A percentile compares a stretch with the other conserved stretches of the same genome.
phyloP scores from a whole-genome alignment of 169 alveolate genomes.

The Babesia gibsoni region DNA sequence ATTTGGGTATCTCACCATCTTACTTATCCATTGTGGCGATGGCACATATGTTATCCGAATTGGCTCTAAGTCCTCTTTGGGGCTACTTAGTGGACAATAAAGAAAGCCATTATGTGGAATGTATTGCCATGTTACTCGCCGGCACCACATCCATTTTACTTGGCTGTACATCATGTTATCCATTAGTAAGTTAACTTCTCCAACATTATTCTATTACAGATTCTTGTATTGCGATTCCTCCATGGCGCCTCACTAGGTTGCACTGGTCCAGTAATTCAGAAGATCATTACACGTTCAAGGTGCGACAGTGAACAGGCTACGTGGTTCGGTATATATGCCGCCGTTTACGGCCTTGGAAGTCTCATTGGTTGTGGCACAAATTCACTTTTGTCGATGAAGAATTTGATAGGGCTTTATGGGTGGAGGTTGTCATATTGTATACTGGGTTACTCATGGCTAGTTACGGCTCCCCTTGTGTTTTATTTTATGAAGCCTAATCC shows the following conservation, averaged over 20 bases:
- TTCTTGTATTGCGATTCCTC: slow-evolving; percentile 21
- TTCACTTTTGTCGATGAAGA: neutral
- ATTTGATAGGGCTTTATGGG: neutral
- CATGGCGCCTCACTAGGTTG: slow-evolving; percentile 54
- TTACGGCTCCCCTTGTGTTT: neutral
- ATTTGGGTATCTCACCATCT: slow-evolving; percentile 80
- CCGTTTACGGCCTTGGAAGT: slow-evolving; percentile 40
- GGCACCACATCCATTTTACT: slow-evolving; percentile 80
- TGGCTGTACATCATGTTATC: slow-evolving; percentile 44
- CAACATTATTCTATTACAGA: slow-evolving; percentile 2
- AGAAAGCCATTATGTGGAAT: slow-evolving; percentile 80
- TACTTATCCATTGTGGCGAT: slow-evolving; percentile 78
- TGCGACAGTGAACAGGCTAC: neutral
- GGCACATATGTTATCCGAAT: slow-evolving; percentile 81
- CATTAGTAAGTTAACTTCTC: slow-evolving; percentile 17
- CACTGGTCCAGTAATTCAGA: slow-evolving; percentile 45
- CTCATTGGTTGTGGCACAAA: slow-evolving; percentile 7
- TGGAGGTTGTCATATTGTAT: slow-evolving; percentile 34
- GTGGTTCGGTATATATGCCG: slow-evolving; percentile 8
- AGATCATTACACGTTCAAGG: slow-evolving; percentile 17
- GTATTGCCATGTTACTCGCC: slow-evolving; percentile 80
- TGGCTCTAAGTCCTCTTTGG: slow-evolving; percentile 86
- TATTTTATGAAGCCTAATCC: neutral
- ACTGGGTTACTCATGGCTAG: slow-evolving; percentile 15
- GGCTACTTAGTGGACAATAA: slow-evolving; percentile 84